These are phyloP conservation scores for Plantago rigida DNA, from an alignment of 305 asterid species.

Conservation along the genomic window DNA sequence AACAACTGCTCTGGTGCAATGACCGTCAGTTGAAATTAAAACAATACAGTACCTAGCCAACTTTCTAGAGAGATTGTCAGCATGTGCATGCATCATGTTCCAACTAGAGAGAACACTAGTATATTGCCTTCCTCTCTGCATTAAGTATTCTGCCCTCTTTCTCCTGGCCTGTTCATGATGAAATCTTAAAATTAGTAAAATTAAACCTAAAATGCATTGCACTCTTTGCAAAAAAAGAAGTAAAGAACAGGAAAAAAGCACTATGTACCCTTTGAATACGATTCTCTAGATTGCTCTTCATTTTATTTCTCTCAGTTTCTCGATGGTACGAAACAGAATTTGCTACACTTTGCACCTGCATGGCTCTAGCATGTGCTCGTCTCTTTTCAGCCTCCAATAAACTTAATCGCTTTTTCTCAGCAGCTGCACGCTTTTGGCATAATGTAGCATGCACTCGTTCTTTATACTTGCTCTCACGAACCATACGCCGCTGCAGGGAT, in stretches of 20 bases:
- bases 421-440: constrained; percentile 80
- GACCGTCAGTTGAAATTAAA: not conserved
- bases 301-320: constrained; percentile 66
- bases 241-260: not conserved
- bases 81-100: constrained; percentile 53
- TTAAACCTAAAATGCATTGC: not conserved
- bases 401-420: constrained; percentile 70
- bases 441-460: constrained; percentile 80
- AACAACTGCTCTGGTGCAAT: not conserved
- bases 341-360: constrained; percentile 70
- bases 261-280: constrained; percentile 62
- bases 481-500: constrained; percentile 53
- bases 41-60: constrained; percentile 47
- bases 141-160: constrained; percentile 71
- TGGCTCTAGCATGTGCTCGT: constrained; percentile 60
- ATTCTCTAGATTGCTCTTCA: constrained; percentile 71
- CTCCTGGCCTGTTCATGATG: constrained; percentile 61
- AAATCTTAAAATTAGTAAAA: constrained; percentile 6
- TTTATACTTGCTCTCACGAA: constrained; percentile 79
- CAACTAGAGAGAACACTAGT: constrained; percentile 32
- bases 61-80: constrained; percentile 58
- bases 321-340: constrained; percentile 54
- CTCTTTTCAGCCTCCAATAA: constrained; percentile 84
- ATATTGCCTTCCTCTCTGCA: constrained; percentile 64
- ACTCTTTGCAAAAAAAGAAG: too few species aligned